Conservation (phyloP, 2,329 filamentous ascomycete genomes). For the Alternaria consortialis region DNA sequence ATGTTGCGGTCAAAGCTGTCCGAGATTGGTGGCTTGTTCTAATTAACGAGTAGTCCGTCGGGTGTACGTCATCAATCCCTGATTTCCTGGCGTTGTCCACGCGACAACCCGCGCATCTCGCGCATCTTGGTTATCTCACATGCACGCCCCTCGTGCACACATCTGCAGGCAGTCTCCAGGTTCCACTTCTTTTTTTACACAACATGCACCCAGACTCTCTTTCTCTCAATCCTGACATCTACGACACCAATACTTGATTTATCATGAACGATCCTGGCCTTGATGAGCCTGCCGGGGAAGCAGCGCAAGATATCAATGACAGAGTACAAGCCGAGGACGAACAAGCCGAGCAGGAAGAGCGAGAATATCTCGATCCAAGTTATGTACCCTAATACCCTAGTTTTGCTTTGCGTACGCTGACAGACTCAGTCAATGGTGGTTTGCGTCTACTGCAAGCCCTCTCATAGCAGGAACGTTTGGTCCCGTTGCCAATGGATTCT, state of each 20-base stretch:
- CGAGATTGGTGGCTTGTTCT: constrained; percentile 10
- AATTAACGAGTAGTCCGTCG: neutral
- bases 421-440: constrained; percentile 64
- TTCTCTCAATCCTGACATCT: neutral
- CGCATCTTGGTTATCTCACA: constrained; percentile 15
- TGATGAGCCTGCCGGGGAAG: constrained; percentile 59
- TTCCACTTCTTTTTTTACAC: neutral
- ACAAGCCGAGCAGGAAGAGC: constrained; percentile 52
- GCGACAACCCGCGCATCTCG: constrained; percentile 12
- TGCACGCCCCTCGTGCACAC: constrained; percentile 9
- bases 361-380: constrained; percentile 57
- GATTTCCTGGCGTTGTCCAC: constrained; percentile 10
- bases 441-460: constrained; percentile 67
- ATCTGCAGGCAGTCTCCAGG: neutral
- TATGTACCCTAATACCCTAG: constrained; percentile 20
- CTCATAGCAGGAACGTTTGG: constrained; percentile 65
- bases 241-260: neutral
- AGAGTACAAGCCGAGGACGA: constrained; percentile 42
- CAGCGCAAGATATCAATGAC: constrained; percentile 57
- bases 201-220: neutral
- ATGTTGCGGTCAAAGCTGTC: neutral
- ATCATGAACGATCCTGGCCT: constrained; percentile 62
- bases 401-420: constrained; percentile 13
- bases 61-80: constrained; percentile 16
- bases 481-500: constrained; percentile 65